These are phyloP conservation scores for Ilyonectria sp. DNA, from an alignment of 2,329 filamentous ascomycete species.

Conservation along the genomic window DNA sequence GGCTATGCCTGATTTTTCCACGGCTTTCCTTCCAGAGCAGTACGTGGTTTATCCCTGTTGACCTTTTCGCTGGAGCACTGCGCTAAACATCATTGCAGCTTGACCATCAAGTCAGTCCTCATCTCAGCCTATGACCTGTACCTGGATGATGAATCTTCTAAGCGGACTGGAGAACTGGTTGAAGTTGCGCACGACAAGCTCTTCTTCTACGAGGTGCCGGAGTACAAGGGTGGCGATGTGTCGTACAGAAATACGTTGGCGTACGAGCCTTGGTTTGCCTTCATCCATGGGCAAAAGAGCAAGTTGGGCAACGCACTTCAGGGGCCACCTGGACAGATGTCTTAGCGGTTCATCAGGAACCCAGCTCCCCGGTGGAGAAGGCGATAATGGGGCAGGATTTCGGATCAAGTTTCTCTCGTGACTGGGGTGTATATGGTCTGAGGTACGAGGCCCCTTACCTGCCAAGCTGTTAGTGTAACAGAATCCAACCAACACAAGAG, in stretches of 20 bases:
- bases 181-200: slow-evolving; percentile 25
- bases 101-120: slow-evolving; percentile 12
- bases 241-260: slow-evolving; percentile 17
- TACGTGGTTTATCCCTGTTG: background rate
- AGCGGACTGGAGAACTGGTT: slow-evolving; percentile 17
- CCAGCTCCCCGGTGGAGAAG: background rate
- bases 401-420: too few species aligned
- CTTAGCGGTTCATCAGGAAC: background rate
- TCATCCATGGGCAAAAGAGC: slow-evolving; percentile 17
- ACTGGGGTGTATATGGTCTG: too few species aligned
- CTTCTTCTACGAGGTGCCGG: slow-evolving; percentile 25
- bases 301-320: slow-evolving; percentile 12
- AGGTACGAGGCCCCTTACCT: too few species aligned
- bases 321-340: slow-evolving; percentile 3
- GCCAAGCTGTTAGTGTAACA: too few species aligned
- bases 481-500: background rate
- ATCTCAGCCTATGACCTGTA: slow-evolving; percentile 22
- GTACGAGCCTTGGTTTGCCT: slow-evolving; percentile 23
- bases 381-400: background rate
- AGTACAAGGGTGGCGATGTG: slow-evolving; percentile 21
- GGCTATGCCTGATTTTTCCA: slow-evolving; percentile 20
- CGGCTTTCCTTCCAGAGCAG: slow-evolving; percentile 20
- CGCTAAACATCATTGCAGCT: background rate
- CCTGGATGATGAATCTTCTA: background rate
- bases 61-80: background rate